A percentile compares a stretch with the other conserved stretches of the same genome.
Conservation (phyloP, 1,284 basidiomycete species). For the Cryptococcus wingfieldii region DNA sequence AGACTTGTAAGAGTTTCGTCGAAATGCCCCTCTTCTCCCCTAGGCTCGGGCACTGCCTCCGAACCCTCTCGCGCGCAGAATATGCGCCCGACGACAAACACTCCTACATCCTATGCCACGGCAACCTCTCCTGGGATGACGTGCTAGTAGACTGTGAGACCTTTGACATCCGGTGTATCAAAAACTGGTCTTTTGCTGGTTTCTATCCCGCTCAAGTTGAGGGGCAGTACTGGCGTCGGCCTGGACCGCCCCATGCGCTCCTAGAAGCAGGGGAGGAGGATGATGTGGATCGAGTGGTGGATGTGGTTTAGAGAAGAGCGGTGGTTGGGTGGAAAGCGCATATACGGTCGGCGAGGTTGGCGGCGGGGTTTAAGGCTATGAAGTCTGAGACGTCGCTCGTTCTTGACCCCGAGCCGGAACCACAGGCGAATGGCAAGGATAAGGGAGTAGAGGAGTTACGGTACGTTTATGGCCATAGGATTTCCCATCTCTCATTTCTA, state of each 20-base stretch:
- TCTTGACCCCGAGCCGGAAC: not conserved
- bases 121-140: conserved; percentile 12
- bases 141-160: conserved; percentile 10
- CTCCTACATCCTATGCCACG: conserved; percentile 15
- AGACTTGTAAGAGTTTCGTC: not conserved
- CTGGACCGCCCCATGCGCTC: not conserved
- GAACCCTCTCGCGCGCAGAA: not conserved
- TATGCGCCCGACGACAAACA: not conserved
- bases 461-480: too few species aligned
- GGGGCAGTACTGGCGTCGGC: conserved; percentile 6
- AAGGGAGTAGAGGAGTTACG: not conserved
- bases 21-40: not conserved
- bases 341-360: not conserved
- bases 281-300: not conserved
- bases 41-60: not conserved
- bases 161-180: conserved; percentile 5
- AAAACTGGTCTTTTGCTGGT: conserved; percentile 15
- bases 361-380: not conserved
- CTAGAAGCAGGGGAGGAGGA: too few species aligned
- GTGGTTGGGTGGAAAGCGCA: not conserved
- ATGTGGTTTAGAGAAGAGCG: not conserved
- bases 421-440: not conserved
- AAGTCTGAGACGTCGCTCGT: not conserved
- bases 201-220: conserved; percentile 13
- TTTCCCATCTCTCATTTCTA: too few species aligned